These are phyloP conservation scores for Boletus rex-veris DNA, from an alignment of 768 basidiomycete genomes.

Conservation along the genomic window DNA sequence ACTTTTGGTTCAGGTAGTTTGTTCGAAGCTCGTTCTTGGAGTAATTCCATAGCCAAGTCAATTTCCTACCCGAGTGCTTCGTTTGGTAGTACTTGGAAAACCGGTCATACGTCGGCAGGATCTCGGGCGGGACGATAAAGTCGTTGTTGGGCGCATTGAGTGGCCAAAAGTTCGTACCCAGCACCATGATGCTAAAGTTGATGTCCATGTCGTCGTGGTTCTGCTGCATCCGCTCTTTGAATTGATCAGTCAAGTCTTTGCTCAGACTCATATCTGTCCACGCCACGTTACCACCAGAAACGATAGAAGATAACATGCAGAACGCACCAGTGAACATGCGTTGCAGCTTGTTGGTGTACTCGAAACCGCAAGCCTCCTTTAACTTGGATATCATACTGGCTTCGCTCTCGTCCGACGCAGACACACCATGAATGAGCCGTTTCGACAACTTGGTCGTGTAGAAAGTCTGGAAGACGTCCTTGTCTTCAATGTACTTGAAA, in stretches of 20 bases:
- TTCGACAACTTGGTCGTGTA: conserved; percentile 93
- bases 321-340: conserved; percentile 90
- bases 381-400: conserved; percentile 97
- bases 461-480: conserved; percentile 98
- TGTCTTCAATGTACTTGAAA: conserved; percentile 98
- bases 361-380: conserved; percentile 95
- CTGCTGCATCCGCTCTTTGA: conserved; percentile 89
- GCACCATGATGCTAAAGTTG: conserved; percentile 89
- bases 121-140: conserved; percentile 85
- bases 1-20: conserved; percentile 90
- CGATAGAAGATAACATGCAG: background rate
- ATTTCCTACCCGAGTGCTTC: conserved; percentile 91
- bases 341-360: conserved; percentile 93
- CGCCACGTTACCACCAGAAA: conserved; percentile 2
- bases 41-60: conserved; percentile 99
- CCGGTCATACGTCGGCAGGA: conserved; percentile 82
- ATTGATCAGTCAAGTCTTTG: conserved; percentile 92
- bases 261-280: conserved; percentile 87
- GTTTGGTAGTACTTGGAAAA: conserved; percentile 92
- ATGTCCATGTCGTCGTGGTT: conserved; percentile 84
- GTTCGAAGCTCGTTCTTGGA: conserved; percentile 95
- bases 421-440: conserved; percentile 86
- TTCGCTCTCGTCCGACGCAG: conserved; percentile 94
- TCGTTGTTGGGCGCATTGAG: conserved; percentile 79
- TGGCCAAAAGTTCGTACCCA: conserved; percentile 97